Evolutionary conservation across 2,329 filamentous ascomycete species (phyloP).

Genomic region (Knoxdaviesia capensis): DNA sequence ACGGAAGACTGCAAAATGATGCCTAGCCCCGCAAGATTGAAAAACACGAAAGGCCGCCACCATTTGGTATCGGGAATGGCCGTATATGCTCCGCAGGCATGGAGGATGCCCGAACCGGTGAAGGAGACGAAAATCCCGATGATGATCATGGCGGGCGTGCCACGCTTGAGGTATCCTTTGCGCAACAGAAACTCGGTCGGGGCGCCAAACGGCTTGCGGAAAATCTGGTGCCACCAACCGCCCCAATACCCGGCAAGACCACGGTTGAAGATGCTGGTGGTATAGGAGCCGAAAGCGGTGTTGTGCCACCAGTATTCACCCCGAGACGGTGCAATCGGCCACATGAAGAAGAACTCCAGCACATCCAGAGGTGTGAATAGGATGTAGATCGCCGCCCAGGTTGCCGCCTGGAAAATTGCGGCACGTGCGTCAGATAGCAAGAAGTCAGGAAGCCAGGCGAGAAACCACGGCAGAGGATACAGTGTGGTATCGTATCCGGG

Average conservation of each 20-base stretch:
- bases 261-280: constrained; percentile 34
- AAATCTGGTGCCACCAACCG: constrained; percentile 78
- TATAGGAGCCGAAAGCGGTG: constrained; percentile 32
- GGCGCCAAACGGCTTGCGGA: constrained; percentile 51
- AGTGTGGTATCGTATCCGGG: constrained; percentile 14
- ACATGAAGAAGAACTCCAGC: constrained; percentile 26
- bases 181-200: constrained; percentile 29
- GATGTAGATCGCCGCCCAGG: constrained; percentile 39
- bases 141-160: constrained; percentile 10
- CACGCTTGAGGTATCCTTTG: constrained; percentile 16
- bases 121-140: constrained; percentile 27
- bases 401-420: constrained; percentile 28
- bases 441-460: constrained; percentile 19
- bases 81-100: constrained; percentile 49
- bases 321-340: constrained; percentile 28
- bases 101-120: constrained; percentile 44
- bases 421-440: constrained; percentile 35
- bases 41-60: constrained; percentile 46
- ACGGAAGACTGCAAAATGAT: constrained; percentile 35
- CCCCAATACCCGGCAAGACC: constrained; percentile 74
- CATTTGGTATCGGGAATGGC: constrained; percentile 30
- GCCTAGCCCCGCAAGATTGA: constrained; percentile 47
- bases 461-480: constrained; percentile 20
- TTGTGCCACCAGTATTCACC: constrained; percentile 31
- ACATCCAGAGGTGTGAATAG: constrained; percentile 42